Conservation (phyloP, 352 stramenopile species). For the Globisporangium acanthophoron region DNA sequence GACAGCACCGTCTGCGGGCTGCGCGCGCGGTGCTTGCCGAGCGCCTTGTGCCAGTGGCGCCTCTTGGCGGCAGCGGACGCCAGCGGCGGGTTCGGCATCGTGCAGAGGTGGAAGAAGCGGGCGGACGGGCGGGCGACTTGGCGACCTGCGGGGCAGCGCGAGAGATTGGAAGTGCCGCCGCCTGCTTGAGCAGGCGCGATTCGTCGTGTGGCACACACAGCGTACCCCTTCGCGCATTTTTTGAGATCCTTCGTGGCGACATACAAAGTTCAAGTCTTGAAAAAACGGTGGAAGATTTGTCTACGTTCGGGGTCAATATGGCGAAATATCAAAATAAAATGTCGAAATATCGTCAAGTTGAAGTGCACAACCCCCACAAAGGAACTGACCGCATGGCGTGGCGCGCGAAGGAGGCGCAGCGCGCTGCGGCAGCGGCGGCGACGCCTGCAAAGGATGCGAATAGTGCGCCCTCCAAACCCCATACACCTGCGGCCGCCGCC, state of each 20-base stretch:
- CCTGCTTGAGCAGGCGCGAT: background rate
- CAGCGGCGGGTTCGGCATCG: background rate
- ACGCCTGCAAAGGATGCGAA: background rate
- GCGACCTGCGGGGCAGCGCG: background rate
- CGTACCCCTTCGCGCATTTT: background rate
- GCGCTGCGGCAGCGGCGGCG: slow-evolving; percentile 1
- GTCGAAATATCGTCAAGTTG: background rate
- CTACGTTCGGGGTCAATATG: no score
- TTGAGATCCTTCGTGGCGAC: background rate
- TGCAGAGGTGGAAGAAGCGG: background rate
- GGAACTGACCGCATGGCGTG: slow-evolving; percentile 17
- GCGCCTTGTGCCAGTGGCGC: slow-evolving; percentile 30
- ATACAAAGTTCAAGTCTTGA: background rate
- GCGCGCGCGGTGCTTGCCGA: slow-evolving; percentile 22
- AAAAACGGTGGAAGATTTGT: background rate
- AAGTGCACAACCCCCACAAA: background rate
- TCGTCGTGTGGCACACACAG: background rate
- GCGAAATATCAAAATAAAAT: no score
- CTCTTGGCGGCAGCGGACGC: slow-evolving; percentile 26
- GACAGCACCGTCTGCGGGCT: slow-evolving; percentile 8
- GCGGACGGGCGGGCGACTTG: background rate
- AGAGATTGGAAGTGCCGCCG: background rate
- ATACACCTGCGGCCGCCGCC: slow-evolving; percentile 7
- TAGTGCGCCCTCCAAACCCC: slow-evolving; percentile 4
- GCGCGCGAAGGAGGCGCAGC: slow-evolving; percentile 21